These are phyloP conservation scores for Mitragyna speciosa DNA, from an alignment of 257 asterid genomes.

Conservation along the genomic window DNA sequence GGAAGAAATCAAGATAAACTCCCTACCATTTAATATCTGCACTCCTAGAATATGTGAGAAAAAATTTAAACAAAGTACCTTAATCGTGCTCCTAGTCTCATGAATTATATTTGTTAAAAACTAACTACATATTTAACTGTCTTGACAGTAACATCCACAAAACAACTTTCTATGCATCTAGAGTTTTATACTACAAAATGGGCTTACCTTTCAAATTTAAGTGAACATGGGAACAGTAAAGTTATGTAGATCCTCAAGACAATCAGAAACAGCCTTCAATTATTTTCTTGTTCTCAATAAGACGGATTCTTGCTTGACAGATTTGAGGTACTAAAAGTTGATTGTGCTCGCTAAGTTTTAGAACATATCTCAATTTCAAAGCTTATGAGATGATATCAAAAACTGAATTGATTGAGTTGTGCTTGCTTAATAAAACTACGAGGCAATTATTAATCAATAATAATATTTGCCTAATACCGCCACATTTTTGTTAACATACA, in stretches of 20 bases:
- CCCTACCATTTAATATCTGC: too few species aligned
- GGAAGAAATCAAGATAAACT: too few species aligned
- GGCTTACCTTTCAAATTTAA: background rate
- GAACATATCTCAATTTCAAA: too few species aligned
- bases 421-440: background rate
- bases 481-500: background rate
- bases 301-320: background rate
- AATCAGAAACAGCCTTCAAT: constrained; percentile 3
- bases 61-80: too few species aligned
- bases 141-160: too few species aligned
- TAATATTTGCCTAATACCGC: background rate
- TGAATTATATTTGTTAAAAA: background rate
- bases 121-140: background rate
- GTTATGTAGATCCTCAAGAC: background rate
- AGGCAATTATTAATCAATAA: background rate
- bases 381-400: background rate
- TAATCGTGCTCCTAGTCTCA: background rate
- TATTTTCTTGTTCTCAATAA: background rate
- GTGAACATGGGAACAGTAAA: too few species aligned
- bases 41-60: background rate
- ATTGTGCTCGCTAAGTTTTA: background rate
- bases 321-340: background rate
- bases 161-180: background rate
- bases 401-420: background rate
- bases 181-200: background rate